phyloP scores from a whole-genome alignment of 2,329 filamentous ascomycete genomes.

The Alternaria infectoria region DNA sequence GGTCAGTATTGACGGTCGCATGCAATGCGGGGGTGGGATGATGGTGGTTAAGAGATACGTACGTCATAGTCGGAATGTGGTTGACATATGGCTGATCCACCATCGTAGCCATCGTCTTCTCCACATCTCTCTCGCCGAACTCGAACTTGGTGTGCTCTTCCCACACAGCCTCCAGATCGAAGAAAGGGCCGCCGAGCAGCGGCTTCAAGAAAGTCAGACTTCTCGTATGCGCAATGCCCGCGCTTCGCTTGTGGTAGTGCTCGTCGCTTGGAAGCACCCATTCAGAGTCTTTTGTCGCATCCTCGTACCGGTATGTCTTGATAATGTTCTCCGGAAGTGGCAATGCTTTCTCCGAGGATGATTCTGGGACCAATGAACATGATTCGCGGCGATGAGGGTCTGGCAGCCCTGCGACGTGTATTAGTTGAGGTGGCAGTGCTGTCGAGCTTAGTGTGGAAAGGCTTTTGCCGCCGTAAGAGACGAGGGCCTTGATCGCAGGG shows the following conservation, averaged over 20 bases:
- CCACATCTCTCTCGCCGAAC: constrained; percentile 71
- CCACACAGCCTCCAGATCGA: constrained; percentile 80
- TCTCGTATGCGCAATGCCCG: constrained; percentile 70
- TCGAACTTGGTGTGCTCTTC: constrained; percentile 77
- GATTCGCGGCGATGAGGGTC: constrained; percentile 29
- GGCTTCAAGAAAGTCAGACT: constrained; percentile 70
- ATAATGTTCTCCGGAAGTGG: constrained; percentile 17
- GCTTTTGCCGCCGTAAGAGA: constrained; percentile 40
- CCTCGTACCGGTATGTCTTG: constrained; percentile 35
- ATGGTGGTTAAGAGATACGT: not conserved
- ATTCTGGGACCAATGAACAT: constrained; percentile 24
- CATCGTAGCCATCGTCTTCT: constrained; percentile 82
- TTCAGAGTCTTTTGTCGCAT: constrained; percentile 27
- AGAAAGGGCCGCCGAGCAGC: constrained; percentile 67
- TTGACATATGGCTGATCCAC: constrained; percentile 81
- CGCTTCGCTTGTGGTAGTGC: constrained; percentile 56
- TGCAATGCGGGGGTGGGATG: not conserved
- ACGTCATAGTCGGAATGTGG: constrained; percentile 70
- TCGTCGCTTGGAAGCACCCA: constrained; percentile 40
- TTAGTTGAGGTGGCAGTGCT: constrained; percentile 35
- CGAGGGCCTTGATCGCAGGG: constrained; percentile 37
- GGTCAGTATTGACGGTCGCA: not conserved
- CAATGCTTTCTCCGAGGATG: not conserved
- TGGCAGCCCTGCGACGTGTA: constrained; percentile 34
- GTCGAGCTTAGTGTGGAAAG: constrained; percentile 33